Evolutionary conservation across 768 basidiomycete species (phyloP).

Genomic region (Suillus subaureus): DNA sequence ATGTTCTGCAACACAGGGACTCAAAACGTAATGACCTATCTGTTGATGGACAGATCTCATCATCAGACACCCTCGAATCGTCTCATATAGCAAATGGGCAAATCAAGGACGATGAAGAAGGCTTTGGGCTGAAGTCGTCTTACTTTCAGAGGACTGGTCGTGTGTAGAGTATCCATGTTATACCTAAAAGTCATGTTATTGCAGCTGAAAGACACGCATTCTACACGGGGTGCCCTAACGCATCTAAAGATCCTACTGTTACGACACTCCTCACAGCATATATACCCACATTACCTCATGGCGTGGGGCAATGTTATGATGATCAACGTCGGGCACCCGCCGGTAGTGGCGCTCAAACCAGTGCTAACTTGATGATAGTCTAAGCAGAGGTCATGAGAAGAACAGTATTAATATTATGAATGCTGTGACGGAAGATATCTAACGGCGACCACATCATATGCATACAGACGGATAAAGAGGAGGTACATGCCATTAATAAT

Average conservation of each 20-base stretch:
- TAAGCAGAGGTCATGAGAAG: conserved; percentile 3
- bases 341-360: not conserved
- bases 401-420: conserved; percentile 1
- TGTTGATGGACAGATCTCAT: not conserved
- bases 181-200: not conserved
- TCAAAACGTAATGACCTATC: not conserved
- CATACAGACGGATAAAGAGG: not conserved
- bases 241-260: not conserved
- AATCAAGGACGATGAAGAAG: not conserved
- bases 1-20: no score
- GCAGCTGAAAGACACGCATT: not conserved
- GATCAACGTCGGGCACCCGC: not conserved
- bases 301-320: not conserved
- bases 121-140: not conserved
- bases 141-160: not conserved
- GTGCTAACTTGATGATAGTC: not conserved
- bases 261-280: not conserved
- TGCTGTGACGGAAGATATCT: conserved; percentile 1
- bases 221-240: not conserved
- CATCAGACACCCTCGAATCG: not conserved
- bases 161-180: not conserved
- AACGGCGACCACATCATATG: not conserved
- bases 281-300: not conserved
- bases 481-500: not conserved
- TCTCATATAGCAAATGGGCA: not conserved